phyloP scores from a whole-genome alignment of 257 asterid species.

The Nicotiana noctiflora region DNA sequence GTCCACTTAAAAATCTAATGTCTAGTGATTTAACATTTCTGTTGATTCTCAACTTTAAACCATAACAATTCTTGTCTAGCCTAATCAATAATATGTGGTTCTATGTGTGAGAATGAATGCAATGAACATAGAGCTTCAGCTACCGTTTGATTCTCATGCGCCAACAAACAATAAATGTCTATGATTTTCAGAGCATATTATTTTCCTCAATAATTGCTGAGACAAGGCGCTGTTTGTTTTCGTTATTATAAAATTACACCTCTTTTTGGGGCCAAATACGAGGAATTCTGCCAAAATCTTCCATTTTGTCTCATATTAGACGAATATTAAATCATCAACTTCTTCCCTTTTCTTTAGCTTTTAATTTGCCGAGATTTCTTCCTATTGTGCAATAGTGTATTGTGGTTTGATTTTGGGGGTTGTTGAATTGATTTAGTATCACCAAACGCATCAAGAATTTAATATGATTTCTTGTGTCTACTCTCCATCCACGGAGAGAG shows the following conservation, averaged over 20 bases:
- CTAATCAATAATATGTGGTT: not conserved
- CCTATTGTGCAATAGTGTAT: not conserved
- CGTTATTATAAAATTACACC: not conserved
- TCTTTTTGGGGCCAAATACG: not conserved
- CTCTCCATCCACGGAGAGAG: not conserved
- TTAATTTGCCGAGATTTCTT: not conserved
- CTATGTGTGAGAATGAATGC: not conserved
- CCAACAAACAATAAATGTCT: not conserved
- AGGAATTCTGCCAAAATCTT: not conserved
- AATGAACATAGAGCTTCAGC: not conserved
- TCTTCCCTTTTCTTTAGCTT: not conserved
- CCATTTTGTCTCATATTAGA: not conserved
- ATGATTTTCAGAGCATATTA: not conserved
- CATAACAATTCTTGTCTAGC: too few species aligned
- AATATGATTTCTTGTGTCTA: not conserved
- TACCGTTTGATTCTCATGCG: not conserved
- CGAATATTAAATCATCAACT: not conserved
- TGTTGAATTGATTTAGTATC: not conserved
- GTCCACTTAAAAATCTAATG: not conserved
- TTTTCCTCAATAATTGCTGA: not conserved
- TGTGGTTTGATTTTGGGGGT: not conserved
- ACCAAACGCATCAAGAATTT: not conserved
- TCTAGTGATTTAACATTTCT: not conserved
- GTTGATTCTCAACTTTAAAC: too few species aligned
- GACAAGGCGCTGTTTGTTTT: conserved; percentile 3